Conservation (phyloP, 768 basidiomycete species). For the Boletus rex-veris region DNA sequence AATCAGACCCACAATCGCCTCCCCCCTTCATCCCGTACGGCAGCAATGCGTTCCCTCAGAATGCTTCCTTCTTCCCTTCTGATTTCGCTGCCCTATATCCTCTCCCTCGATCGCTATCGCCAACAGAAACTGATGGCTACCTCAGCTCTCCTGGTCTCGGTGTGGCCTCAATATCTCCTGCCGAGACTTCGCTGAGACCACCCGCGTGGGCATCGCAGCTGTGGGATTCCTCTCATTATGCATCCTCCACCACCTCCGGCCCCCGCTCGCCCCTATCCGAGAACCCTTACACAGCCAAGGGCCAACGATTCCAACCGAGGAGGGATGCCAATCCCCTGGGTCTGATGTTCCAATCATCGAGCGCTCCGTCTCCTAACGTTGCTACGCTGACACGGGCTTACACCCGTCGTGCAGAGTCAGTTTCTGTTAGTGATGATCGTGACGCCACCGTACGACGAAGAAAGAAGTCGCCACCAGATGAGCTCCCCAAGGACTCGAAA, state of each 20-base stretch:
- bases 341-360: conserved; percentile 65
- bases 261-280: conserved; percentile 47
- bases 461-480: conserved; percentile 38
- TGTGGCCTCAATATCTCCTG: conserved; percentile 57
- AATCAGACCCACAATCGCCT: conserved; percentile 39
- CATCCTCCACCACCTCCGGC: conserved; percentile 39
- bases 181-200: conserved; percentile 54
- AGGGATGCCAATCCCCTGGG: conserved; percentile 42
- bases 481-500: conserved; percentile 38
- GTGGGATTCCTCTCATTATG: conserved; percentile 51
- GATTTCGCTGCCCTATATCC: conserved; percentile 59
- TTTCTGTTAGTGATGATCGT: conserved; percentile 55
- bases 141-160: conserved; percentile 40
- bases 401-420: conserved; percentile 65
- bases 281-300: conserved; percentile 40
- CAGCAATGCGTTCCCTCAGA: conserved; percentile 47
- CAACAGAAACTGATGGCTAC: conserved; percentile 49
- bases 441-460: conserved; percentile 73
- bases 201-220: conserved; percentile 68
- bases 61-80: conserved; percentile 55
- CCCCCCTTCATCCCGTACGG: conserved; percentile 49
- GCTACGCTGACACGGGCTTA: conserved; percentile 55
- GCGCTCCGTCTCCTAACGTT: conserved; percentile 57
- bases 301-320: conserved; percentile 38
- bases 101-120: conserved; percentile 60